Conservation (phyloP, 768 basidiomycete species). For the Mycena capillaripes region DNA sequence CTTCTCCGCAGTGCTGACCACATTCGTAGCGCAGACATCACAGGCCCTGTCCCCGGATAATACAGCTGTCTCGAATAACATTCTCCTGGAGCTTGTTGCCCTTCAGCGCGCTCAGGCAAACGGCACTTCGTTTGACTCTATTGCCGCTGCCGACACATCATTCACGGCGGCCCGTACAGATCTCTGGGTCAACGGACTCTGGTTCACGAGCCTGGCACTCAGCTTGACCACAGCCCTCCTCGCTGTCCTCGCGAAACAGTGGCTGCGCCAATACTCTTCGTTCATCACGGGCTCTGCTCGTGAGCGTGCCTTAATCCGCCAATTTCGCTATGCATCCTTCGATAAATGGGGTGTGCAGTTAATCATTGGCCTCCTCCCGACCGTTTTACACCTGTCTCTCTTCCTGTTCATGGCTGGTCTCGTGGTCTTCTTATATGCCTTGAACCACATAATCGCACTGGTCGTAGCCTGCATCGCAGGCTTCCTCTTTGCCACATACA, state of each 20-base stretch:
- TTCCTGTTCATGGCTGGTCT: too few species aligned
- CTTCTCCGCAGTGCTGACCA: conserved; percentile 38
- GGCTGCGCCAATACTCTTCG: background rate
- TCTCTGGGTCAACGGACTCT: background rate
- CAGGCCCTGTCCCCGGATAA: conserved; percentile 35
- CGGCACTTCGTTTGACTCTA: background rate
- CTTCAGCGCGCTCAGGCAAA: background rate
- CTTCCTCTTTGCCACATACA: background rate
- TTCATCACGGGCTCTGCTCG: background rate
- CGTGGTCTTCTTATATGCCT: background rate
- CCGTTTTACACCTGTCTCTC: background rate
- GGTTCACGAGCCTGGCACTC: background rate
- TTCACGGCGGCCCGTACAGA: background rate
- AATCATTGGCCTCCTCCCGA: background rate
- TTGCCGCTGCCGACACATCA: background rate
- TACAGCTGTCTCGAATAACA: conserved; percentile 5
- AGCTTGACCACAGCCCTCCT: background rate
- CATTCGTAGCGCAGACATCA: conserved; percentile 38
- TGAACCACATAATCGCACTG: background rate
- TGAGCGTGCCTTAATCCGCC: background rate
- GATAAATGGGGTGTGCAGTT: background rate
- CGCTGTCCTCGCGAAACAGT: background rate
- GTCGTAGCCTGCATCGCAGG: background rate
- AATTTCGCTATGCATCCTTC: too few species aligned
- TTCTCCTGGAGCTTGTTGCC: background rate